Conservation (phyloP, 2,329 filamentous ascomycete species). For the Diaporthe longicolla region DNA sequence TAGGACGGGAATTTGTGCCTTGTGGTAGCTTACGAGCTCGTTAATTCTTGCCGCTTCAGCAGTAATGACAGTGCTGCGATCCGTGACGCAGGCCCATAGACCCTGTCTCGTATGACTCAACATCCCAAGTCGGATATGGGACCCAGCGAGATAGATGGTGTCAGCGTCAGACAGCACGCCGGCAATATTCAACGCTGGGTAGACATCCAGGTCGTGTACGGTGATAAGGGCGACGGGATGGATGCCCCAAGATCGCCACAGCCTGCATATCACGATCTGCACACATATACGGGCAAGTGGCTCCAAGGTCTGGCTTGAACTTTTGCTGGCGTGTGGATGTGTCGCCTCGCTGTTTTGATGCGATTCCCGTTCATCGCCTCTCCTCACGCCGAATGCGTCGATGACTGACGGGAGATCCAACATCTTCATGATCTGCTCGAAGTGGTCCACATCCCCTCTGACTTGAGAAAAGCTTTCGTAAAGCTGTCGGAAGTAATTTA, state of each 20-base stretch:
- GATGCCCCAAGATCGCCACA: slow-evolving; percentile 70
- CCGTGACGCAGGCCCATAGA: too few relatives aligned
- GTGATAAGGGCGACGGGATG: slow-evolving; percentile 61
- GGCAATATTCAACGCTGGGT: slow-evolving; percentile 77
- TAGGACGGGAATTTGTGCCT: neutral
- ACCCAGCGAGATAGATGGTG: slow-evolving; percentile 78
- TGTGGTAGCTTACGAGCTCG: neutral
- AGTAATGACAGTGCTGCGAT: too few relatives aligned
- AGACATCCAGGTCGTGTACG: slow-evolving; percentile 73
- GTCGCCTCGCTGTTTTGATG: neutral
- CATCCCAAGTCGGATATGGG: slow-evolving; percentile 42
- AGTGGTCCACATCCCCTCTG: slow-evolving; percentile 58
- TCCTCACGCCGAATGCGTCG: slow-evolving; percentile 51
- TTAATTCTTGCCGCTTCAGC: too few relatives aligned
- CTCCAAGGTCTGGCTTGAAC: too few relatives aligned
- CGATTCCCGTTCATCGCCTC: too few relatives aligned
- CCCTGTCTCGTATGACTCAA: too few relatives aligned
- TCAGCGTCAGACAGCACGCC: slow-evolving; percentile 81
- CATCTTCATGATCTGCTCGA: slow-evolving; percentile 65
- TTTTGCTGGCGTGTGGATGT: too few relatives aligned
- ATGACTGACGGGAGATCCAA: slow-evolving; percentile 69
- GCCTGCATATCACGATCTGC: slow-evolving; percentile 68
- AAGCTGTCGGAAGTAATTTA: neutral
- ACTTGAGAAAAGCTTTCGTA: neutral
- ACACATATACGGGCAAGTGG: slow-evolving; percentile 64